These are phyloP conservation scores for Fomes fomentarius DNA, from an alignment of 1,284 basidiomycete species.

Conservation along the genomic window DNA sequence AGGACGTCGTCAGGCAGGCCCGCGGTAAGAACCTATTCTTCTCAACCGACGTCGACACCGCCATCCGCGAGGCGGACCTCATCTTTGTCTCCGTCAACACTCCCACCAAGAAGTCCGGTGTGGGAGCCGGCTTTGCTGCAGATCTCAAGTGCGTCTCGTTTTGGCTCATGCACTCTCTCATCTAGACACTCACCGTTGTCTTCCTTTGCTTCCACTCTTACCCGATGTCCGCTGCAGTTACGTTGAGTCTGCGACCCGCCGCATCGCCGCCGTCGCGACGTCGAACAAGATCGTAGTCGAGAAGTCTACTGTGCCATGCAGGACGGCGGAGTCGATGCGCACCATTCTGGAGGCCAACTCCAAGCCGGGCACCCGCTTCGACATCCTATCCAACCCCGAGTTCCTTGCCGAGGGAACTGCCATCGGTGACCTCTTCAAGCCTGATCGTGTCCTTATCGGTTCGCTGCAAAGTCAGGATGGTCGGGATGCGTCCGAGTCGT, in stretches of 20 bases:
- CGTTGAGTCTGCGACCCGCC: constrained; percentile 94
- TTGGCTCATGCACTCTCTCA: neutral
- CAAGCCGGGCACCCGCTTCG: constrained; percentile 88
- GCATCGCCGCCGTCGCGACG: constrained; percentile 90
- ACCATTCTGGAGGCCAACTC: constrained; percentile 99
- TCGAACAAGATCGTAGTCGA: constrained; percentile 98
- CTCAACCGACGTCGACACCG: constrained; percentile 93
- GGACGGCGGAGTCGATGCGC: constrained; percentile 98
- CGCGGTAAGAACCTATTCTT: constrained; percentile 97
- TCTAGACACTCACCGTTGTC: neutral
- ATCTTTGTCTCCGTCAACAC: constrained; percentile 95
- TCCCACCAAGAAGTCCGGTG: constrained; percentile 97
- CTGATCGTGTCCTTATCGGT: constrained; percentile 97
- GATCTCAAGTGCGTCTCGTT: constrained; percentile 83
- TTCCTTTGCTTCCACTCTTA: neutral
- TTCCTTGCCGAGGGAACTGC: constrained; percentile 99
- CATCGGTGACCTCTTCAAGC: constrained; percentile 84
- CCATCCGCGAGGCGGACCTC: constrained; percentile 90
- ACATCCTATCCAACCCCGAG: constrained; percentile 99
- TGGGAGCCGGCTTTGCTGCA: constrained; percentile 96
- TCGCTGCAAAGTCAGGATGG: constrained; percentile 91
- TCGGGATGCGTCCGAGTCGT: constrained; percentile 76
- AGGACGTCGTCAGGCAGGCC: constrained; percentile 86
- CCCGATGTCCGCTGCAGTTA: constrained; percentile 59
- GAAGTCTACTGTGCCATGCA: constrained; percentile 98